These are phyloP conservation scores for Solanum sitiens DNA, from an alignment of 257 asterid species.

Conservation along the genomic window DNA sequence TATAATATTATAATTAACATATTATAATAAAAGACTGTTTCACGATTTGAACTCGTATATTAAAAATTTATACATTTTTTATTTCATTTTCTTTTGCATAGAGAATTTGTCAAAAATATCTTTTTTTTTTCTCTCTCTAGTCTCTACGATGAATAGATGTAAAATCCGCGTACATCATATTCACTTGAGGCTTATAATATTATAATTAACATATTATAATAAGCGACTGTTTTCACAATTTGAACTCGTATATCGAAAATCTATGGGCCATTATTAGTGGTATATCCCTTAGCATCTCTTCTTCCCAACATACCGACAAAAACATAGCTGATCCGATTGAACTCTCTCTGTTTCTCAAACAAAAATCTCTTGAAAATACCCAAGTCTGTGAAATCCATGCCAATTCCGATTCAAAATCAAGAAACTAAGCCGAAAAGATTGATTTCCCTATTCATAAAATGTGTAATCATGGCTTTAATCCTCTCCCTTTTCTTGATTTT, in stretches of 20 bases:
- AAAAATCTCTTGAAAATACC: background rate
- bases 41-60: rapidly evolving
- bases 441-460: conserved; percentile 53
- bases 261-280: background rate
- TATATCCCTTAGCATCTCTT: background rate
- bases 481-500: conserved; percentile 68
- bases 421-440: conserved; percentile 9
- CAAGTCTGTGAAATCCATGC: background rate
- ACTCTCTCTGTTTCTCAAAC: background rate
- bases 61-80: too few relatives aligned
- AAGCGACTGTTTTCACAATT: too few relatives aligned
- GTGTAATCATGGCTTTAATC: conserved; percentile 47
- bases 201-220: too few relatives aligned
- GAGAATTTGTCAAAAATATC: too few relatives aligned
- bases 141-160: too few relatives aligned
- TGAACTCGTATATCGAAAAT: too few relatives aligned
- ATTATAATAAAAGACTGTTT: too few relatives aligned
- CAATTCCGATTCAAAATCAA: background rate
- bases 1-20: too few relatives aligned
- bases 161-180: too few relatives aligned
- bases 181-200: too few relatives aligned
- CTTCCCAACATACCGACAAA: background rate
- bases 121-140: too few relatives aligned
- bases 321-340: background rate
- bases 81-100: too few relatives aligned